These are phyloP conservation scores for Beta corolliflora DNA, from an alignment of 179 eudicot genomes.

Conservation along the genomic window DNA sequence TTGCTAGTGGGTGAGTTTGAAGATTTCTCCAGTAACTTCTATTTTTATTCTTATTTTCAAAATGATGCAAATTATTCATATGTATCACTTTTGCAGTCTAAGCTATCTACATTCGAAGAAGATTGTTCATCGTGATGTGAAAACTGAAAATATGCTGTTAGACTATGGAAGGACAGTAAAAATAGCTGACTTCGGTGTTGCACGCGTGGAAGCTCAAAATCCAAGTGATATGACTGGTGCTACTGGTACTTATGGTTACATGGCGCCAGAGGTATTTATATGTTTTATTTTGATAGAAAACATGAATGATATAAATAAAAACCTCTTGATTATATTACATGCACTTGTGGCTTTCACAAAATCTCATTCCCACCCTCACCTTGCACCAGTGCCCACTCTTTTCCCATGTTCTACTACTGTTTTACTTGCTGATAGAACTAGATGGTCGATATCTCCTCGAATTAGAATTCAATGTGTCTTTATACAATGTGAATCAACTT, in stretches of 20 bases:
- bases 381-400: too few relatives aligned
- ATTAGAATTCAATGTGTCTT: background rate
- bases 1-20: slow-evolving; percentile 45
- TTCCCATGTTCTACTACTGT: too few relatives aligned
- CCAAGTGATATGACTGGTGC: slow-evolving; percentile 52
- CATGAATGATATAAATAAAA: background rate
- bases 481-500: background rate
- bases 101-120: slow-evolving; percentile 45
- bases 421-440: background rate
- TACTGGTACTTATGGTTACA: slow-evolving; percentile 52
- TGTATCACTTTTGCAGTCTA: slow-evolving; percentile 30
- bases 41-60: background rate
- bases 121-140: slow-evolving; percentile 55
- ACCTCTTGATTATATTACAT: background rate
- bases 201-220: slow-evolving; percentile 52
- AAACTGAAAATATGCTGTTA: slow-evolving; percentile 48
- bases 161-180: slow-evolving; percentile 33
- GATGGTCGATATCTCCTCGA: background rate
- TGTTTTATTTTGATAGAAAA: background rate
- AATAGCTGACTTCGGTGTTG: slow-evolving; percentile 52
- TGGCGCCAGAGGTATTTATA: slow-evolving; percentile 49
- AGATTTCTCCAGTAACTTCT: background rate
- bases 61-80: background rate
- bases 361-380: background rate
- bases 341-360: background rate